phyloP scores from a whole-genome alignment of 2,329 filamentous ascomycete species.

The Nemania serpens region DNA sequence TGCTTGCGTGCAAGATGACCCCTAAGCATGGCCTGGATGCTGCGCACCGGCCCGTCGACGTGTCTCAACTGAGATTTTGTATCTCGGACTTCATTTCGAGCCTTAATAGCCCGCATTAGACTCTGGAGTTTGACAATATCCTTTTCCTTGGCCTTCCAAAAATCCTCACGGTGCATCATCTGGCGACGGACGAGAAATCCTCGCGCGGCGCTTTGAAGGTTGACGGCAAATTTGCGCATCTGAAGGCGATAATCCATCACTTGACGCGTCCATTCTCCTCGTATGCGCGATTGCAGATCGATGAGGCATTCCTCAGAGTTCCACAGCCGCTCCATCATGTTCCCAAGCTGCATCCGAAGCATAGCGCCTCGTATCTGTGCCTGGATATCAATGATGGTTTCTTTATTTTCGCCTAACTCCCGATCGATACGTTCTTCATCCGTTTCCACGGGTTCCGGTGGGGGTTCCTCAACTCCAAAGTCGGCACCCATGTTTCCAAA shows the following conservation, averaged over 20 bases:
- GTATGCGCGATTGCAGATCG: constrained; percentile 83
- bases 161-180: constrained; percentile 64
- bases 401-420: constrained; percentile 78
- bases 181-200: constrained; percentile 73
- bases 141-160: constrained; percentile 71
- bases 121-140: constrained; percentile 82
- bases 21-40: constrained; percentile 68
- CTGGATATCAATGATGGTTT: constrained; percentile 77
- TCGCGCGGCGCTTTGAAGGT: constrained; percentile 78
- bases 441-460: constrained; percentile 80
- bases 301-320: constrained; percentile 77
- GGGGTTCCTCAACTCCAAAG: constrained; percentile 79
- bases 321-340: constrained; percentile 89
- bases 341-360: constrained; percentile 74
- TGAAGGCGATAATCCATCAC: constrained; percentile 79
- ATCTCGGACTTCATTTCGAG: constrained; percentile 61
- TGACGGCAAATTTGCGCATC: constrained; percentile 80
- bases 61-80: constrained; percentile 63
- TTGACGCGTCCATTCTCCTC: constrained; percentile 86
- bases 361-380: constrained; percentile 83
- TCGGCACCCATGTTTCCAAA: constrained; percentile 97
- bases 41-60: constrained; percentile 66
- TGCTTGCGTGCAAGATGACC: constrained; percentile 68
- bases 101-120: constrained; percentile 72
- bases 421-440: constrained; percentile 87